These are phyloP conservation scores for Sanguinoderma infundibulare DNA, from an alignment of 1,284 basidiomycete genomes.

Conservation along the genomic window DNA sequence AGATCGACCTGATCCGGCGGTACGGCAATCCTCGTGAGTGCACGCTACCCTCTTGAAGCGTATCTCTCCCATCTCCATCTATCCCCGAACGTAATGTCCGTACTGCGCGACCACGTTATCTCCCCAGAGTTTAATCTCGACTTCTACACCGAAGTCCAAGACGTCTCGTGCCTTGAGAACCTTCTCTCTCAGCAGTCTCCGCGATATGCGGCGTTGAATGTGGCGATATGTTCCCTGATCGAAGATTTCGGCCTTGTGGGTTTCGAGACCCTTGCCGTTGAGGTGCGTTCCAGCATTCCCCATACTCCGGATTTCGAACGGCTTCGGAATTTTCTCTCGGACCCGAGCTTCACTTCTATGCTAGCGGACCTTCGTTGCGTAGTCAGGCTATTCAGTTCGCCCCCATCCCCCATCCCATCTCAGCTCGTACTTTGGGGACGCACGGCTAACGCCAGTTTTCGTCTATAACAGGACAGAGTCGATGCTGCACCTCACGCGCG, in stretches of 20 bases:
- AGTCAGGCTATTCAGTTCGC: no score
- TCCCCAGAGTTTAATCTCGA: constrained; percentile 91
- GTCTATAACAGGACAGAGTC: constrained; percentile 76
- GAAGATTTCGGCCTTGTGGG: constrained; percentile 96
- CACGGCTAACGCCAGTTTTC: neutral
- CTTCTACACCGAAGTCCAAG: constrained; percentile 98
- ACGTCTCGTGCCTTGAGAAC: constrained; percentile 88
- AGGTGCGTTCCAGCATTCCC: constrained; percentile 52
- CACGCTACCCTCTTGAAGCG: constrained; percentile 1
- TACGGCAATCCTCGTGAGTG: constrained; percentile 85
- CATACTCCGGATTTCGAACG: neutral
- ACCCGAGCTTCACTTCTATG: neutral
- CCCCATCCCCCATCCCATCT: neutral
- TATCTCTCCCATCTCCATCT: neutral
- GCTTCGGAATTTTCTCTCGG: neutral
- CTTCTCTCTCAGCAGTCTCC: constrained; percentile 69
- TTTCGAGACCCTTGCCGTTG: constrained; percentile 96
- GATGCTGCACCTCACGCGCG: constrained; percentile 85
- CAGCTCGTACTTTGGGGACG: neutral
- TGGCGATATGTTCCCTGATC: constrained; percentile 88
- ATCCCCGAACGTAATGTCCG: constrained; percentile 5
- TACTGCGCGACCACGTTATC: neutral
- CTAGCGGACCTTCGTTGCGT: no score
- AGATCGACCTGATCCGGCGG: constrained; percentile 88
- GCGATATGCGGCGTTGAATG: constrained; percentile 81